Conservation (phyloP, 129 eudicot species). For the Solidago caesia region DNA sequence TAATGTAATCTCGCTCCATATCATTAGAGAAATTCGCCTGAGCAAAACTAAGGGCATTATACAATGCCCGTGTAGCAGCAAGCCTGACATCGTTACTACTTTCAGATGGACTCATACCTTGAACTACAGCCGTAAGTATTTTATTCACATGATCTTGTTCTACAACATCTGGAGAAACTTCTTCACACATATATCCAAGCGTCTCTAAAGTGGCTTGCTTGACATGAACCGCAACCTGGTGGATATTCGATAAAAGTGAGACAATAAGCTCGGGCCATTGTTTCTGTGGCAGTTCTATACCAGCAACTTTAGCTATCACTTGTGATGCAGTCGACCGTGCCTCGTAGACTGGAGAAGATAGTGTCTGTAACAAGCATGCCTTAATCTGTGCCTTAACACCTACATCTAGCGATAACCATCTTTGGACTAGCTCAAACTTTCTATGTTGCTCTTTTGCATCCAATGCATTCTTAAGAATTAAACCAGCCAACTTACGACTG, state of each 20-base stretch:
- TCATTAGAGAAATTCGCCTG: slow-evolving; percentile 88
- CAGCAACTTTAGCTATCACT: slow-evolving; percentile 85
- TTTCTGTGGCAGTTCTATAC: slow-evolving; percentile 86
- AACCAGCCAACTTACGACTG: slow-evolving; percentile 79
- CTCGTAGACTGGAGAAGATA: slow-evolving; percentile 65
- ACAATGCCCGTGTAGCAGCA: slow-evolving; percentile 82
- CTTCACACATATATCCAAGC: slow-evolving; percentile 91
- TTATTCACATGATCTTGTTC: slow-evolving; percentile 93
- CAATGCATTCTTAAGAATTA: slow-evolving; percentile 79
- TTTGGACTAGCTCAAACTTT: slow-evolving; percentile 70
- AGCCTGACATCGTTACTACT: slow-evolving; percentile 72
- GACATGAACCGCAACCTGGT: slow-evolving; percentile 86
- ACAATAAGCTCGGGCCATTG: slow-evolving; percentile 90
- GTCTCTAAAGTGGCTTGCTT: slow-evolving; percentile 91
- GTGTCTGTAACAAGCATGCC: slow-evolving; percentile 68
- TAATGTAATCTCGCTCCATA: slow-evolving; percentile 91
- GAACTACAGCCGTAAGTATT: slow-evolving; percentile 88
- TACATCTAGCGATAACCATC: slow-evolving; percentile 77
- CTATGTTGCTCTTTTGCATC: slow-evolving; percentile 93
- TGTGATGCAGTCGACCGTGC: slow-evolving; percentile 91
- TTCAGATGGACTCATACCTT: slow-evolving; percentile 82
- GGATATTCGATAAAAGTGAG: slow-evolving; percentile 67
- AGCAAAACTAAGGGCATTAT: slow-evolving; percentile 82
- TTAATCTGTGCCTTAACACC: slow-evolving; percentile 69
- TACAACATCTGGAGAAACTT: slow-evolving; percentile 83